A percentile compares a stretch with the other conserved stretches of the same genome.
Evolutionary conservation across 768 basidiomycete species (phyloP).

Genomic region (Hydnomerulius pinastri): DNA sequence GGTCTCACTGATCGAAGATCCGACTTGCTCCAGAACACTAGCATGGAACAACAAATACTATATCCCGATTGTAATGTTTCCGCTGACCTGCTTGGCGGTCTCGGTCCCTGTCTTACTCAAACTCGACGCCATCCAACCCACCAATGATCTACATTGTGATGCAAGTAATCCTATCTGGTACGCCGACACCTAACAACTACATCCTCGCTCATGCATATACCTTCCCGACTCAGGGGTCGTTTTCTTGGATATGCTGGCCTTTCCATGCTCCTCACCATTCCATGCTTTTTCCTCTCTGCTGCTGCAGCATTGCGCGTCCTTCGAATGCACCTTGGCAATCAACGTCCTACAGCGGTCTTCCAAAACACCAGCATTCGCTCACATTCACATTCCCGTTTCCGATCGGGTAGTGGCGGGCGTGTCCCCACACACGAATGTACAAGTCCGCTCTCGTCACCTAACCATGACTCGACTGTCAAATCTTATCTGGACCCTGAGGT

Average conservation of each 20-base stretch:
- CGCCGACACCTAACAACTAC: constrained; percentile 14
- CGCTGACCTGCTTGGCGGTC: constrained; percentile 43
- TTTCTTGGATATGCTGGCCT: constrained; percentile 64
- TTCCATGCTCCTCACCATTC: constrained; percentile 51
- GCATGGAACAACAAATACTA: constrained; percentile 49
- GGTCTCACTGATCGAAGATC: neutral
- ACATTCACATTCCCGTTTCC: neutral
- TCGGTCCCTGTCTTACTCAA: constrained; percentile 47
- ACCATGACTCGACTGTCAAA: constrained; percentile 23
- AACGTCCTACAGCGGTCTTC: constrained; percentile 7
- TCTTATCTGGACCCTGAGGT: constrained; percentile 6
- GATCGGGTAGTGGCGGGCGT: neutral
- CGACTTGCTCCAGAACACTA: constrained; percentile 39
- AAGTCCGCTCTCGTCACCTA: constrained; percentile 17
- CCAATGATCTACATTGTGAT: constrained; percentile 61
- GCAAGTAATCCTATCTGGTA: constrained; percentile 60
- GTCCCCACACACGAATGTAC: constrained; percentile 8
- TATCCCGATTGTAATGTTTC: constrained; percentile 49
- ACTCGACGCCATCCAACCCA: constrained; percentile 46
- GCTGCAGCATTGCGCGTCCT: constrained; percentile 15
- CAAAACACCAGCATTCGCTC: neutral
- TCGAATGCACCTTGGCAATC: constrained; percentile 24
- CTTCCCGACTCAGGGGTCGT: constrained; percentile 49
- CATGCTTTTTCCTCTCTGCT: constrained; percentile 50
- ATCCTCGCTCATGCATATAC: constrained; percentile 3